Conservation (phyloP, 2,329 filamentous ascomycete species). For the Fusarium fujikuroi region DNA sequence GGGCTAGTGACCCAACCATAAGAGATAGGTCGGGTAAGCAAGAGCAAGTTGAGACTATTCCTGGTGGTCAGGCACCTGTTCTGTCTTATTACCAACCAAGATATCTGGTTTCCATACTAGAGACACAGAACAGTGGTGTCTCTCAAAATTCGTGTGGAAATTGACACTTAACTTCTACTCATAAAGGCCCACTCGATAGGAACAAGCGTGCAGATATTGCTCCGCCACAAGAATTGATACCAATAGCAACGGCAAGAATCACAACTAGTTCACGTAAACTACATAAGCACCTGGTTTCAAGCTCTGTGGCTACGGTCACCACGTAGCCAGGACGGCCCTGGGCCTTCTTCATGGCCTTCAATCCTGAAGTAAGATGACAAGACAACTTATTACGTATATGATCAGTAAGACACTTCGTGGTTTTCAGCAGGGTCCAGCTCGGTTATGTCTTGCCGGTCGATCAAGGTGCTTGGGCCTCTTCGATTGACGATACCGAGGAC, state of each 20-base stretch:
- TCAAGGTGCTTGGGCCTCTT: slow-evolving; percentile 28
- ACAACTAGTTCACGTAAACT: neutral
- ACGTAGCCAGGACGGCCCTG: neutral
- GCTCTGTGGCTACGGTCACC: neutral
- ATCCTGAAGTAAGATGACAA: neutral
- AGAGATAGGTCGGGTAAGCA: neutral
- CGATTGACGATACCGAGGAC: neutral
- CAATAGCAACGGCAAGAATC: neutral
- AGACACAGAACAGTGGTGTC: neutral
- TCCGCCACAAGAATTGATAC: neutral
- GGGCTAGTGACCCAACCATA: neutral
- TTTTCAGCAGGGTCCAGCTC: slow-evolving; percentile 35
- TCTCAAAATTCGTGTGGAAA: neutral
- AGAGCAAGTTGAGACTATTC: neutral
- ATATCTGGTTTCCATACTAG: neutral
- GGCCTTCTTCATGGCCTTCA: neutral
- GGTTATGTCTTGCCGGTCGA: slow-evolving; percentile 35
- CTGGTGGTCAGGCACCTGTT: neutral
- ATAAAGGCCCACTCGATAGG: slow-evolving; percentile 20
- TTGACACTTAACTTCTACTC: slow-evolving; percentile 1
- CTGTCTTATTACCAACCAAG: neutral
- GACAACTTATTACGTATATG: neutral
- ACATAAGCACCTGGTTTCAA: neutral
- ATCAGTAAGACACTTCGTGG: slow-evolving; percentile 14
- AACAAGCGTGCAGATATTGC: slow-evolving; percentile 1